Evolutionary conservation across 1,139 yeast genomes (phyloP), one percentile per base, ranked within the genome.

Genomic region (Saccharomycopsis crataegensis): DNA sequence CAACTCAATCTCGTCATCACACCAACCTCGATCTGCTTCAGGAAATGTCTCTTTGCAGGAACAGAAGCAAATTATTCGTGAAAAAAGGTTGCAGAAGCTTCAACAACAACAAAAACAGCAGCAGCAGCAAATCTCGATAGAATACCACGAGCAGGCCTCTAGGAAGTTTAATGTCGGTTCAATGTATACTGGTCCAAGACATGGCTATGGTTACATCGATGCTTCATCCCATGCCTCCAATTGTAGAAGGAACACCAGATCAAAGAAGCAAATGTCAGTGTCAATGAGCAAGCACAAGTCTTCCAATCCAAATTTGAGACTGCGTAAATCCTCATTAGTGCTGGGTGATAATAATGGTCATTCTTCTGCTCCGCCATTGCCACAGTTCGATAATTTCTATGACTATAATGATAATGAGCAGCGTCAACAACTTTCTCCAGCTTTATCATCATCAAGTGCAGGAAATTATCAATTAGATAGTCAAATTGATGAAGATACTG

Each of bases 401-500:
- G 33, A 43, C 14, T 14, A 40, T 9, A 40, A 12, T 40, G 17
- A 11, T 40, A 14, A 12, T 14, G 40, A n/a, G n/a, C n/a, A 36
- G 8, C 6, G 14, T 22, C 1, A 22, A 22, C 28, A 22, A 43
- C 28, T 22, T 22, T 22, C 28, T 22, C 28, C 28, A 22, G 28
- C 28, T 22, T 22, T 22, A 22, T 22, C 28, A 22, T 38, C 11
- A 14, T n/a, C 11, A 16, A 22, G 12, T 33, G 6, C 3, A 8
- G 17, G 34, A n/a, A 41, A 41, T 17, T 43, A 42, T 17, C 55
- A 52, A 22, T 36, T 54, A 6, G 52, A 53, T 22, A 44, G 48
- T 14, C 56, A 50, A 33, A 53, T 53, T 43, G 54, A 50, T 44
- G 56, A 53, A 48, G 54, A 53, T 9, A 53, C 50, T 34, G 56